Base-by-base conservation (phyloP, 1,284 basidiomycete species). In the Malassezia brasiliensis region DNA sequence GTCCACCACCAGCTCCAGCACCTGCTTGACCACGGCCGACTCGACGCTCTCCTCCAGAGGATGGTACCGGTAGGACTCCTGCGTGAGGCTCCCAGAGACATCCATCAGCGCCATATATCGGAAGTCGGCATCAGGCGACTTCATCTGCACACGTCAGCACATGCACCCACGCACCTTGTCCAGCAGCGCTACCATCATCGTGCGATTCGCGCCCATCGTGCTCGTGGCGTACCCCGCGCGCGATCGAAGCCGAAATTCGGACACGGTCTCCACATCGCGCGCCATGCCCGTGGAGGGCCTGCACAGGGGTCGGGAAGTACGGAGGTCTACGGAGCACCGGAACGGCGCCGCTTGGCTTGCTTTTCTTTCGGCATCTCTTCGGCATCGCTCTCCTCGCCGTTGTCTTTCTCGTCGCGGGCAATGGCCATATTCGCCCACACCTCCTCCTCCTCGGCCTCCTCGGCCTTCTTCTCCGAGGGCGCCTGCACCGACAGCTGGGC, bases 1-100 rank as follows among this genome's bases (percentile, higher is more conserved):
- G 77, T 98, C 94, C 69, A 88, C 85, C 11, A 94, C 84, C 20
- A 93, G 81, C 20, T 83, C 79, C 20, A 96, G 79, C 1, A 94
- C 89, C 67, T 86, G 83, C 41, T 81, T 81, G 42, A 90, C 79
- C 31, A 89, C 83, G 67, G 85, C 87, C 72, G 79, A 83, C 78
- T 96, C 91, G 34, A 59, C 53, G 22, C 20, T 36, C 22, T 63
- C 62, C 31, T 70, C 68, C 46, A 67, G 51, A 34, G 56, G 57
- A 14, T 64, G 55, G 49, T 59, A 65, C 36, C 51, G 50, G 37
- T 66, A 67, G 35, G 61, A 58, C 10, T 58, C 56, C 22, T 62
- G 59, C 40, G 64, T 59, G 22, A 60, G 45, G 53, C 64, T 66
- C 34, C 20, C n/a, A 42, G 22, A 30, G 17, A 74, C 56, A 38